Conservation (phyloP, 495 filamentous ascomycete species). For the Echria macrotheca region DNA sequence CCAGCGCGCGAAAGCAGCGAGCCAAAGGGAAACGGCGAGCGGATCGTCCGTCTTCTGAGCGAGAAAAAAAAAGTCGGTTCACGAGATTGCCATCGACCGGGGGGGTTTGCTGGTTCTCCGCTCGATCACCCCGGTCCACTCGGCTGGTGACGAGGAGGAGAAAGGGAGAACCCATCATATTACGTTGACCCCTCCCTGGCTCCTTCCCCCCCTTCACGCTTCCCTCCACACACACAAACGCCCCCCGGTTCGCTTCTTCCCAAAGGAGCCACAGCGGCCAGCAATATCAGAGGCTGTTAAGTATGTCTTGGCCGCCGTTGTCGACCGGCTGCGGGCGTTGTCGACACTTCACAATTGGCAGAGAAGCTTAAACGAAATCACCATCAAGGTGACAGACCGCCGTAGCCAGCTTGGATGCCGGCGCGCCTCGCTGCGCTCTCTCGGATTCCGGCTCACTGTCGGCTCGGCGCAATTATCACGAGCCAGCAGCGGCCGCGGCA, state of each 20-base stretch:
- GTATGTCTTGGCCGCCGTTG: constrained; percentile 22
- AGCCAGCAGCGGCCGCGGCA: constrained; percentile 7
- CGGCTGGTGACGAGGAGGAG: constrained; percentile 40
- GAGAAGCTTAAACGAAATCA: constrained; percentile 25
- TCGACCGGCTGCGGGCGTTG: too few species aligned
- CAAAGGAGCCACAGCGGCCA: constrained; percentile 10
- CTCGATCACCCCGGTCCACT: constrained; percentile 35
- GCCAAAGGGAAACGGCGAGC: constrained; percentile 32
- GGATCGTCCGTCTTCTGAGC: constrained; percentile 22
- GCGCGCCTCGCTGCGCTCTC: neutral
- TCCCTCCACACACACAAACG: neutral
- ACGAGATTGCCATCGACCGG: constrained; percentile 33
- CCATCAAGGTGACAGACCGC: constrained; percentile 14
- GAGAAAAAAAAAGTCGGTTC: constrained; percentile 30
- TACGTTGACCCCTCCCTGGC: constrained; percentile 6
- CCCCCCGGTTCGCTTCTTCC: neutral
- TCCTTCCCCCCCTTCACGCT: constrained; percentile 5
- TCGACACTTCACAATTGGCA: constrained; percentile 24
- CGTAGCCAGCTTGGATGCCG: constrained; percentile 1
- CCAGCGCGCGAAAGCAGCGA: constrained; percentile 1
- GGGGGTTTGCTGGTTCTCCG: constrained; percentile 18
- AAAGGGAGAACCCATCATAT: constrained; percentile 28
- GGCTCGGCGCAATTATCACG: constrained; percentile 11
- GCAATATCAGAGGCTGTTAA: constrained; percentile 27
- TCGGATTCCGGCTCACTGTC: constrained; percentile 2